Percentiles rank a stretch among this genome's conserved stretches.
These are phyloP conservation scores for Trichothecium roseum DNA, from an alignment of 2,329 filamentous ascomycete genomes.

Conservation along the genomic window DNA sequence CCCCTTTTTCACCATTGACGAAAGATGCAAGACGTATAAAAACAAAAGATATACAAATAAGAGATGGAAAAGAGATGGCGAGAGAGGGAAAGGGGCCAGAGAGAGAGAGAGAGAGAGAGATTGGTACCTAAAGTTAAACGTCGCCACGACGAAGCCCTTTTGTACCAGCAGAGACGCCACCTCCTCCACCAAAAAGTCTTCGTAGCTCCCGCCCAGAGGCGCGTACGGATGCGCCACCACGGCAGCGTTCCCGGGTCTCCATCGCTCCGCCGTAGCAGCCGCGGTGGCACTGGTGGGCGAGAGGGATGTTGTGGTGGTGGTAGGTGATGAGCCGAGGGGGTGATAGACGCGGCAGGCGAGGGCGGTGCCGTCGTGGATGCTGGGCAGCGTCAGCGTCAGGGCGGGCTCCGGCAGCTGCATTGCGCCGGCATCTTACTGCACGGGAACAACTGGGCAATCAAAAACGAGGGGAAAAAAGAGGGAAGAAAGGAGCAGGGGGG, in stretches of 20 bases:
- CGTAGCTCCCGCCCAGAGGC: constrained; percentile 72
- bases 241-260: constrained; percentile 36
- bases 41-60: too few species aligned
- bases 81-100: too few species aligned
- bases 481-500: too few species aligned
- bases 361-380: constrained; percentile 63
- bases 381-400: constrained; percentile 69
- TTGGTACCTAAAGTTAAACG: constrained; percentile 90
- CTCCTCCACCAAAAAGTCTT: constrained; percentile 69
- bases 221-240: constrained; percentile 88
- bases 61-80: too few species aligned
- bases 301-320: too few species aligned
- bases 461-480: neutral
- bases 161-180: constrained; percentile 55
- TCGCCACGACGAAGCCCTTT: constrained; percentile 65
- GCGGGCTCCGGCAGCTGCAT: constrained; percentile 41
- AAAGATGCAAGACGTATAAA: too few species aligned
- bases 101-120: too few species aligned
- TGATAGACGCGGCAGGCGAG: constrained; percentile 82
- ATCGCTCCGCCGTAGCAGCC: constrained; percentile 15
- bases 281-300: too few species aligned
- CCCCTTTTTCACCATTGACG: too few species aligned
- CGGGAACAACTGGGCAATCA: too few species aligned
- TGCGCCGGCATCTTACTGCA: constrained; percentile 7
- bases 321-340: constrained; percentile 41